A percentile compares a stretch with the other conserved stretches of the same genome.
phyloP scores from a whole-genome alignment of 164 flowering plant species.

The Nymphaea colorata region DNA sequence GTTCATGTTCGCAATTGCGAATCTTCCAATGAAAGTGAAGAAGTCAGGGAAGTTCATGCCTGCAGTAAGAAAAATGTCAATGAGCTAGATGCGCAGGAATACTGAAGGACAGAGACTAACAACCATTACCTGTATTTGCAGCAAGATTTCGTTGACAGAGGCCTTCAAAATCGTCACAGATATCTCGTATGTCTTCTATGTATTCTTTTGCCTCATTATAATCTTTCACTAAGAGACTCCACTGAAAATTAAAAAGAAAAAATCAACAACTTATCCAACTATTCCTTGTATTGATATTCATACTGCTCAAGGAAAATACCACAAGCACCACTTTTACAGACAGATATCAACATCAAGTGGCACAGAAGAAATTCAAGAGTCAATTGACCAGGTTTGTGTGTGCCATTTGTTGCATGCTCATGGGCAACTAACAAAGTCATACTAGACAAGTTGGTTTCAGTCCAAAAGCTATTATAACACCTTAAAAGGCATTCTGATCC shows the following conservation, averaged over 20 bases:
- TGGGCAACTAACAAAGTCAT: not conserved
- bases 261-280: not conserved
- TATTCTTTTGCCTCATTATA: slow-evolving; percentile 79
- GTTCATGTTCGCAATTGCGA: slow-evolving; percentile 50
- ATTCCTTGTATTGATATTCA: not conserved
- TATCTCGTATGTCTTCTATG: slow-evolving; percentile 86
- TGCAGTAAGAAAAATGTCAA: slow-evolving; percentile 17
- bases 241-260: slow-evolving; percentile 27
- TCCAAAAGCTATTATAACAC: not conserved
- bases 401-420: not conserved
- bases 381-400: not conserved
- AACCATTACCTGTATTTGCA: slow-evolving; percentile 65
- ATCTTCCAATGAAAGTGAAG: slow-evolving; percentile 45
- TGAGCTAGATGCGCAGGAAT: not conserved
- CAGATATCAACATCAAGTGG: no score
- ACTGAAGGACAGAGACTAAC: not conserved
- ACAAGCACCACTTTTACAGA: no score
- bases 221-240: slow-evolving; percentile 68
- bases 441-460: not conserved
- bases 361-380: no score
- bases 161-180: slow-evolving; percentile 90
- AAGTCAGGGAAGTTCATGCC: slow-evolving; percentile 86
- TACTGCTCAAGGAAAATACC: no score
- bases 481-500: not conserved
- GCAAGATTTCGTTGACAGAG: slow-evolving; percentile 97